phyloP scores from a whole-genome alignment of 108 stramenopile species.

The Chaetoceros muelleri region DNA sequence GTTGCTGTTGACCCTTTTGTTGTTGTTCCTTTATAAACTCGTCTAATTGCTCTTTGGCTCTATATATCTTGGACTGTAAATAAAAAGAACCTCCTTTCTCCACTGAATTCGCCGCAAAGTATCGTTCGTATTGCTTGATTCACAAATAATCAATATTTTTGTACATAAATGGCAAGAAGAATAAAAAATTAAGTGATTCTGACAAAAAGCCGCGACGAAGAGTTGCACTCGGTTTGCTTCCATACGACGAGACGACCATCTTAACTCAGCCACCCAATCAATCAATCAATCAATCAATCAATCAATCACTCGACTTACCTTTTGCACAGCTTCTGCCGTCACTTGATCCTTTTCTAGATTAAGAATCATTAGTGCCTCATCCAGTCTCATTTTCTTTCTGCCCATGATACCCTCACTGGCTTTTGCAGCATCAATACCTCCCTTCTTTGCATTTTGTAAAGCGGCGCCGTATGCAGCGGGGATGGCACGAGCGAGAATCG shows the following conservation, averaged over 20 bases:
- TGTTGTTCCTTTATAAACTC: conserved; percentile 60
- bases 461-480: conserved; percentile 32
- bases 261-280: too few species aligned
- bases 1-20: conserved; percentile 25
- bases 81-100: conserved; percentile 95
- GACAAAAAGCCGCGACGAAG: too few species aligned
- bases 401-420: conserved; percentile 26
- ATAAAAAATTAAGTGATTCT: background rate
- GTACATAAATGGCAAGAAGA: background rate
- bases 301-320: background rate
- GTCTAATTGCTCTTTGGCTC: conserved; percentile 87
- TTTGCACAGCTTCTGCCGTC: conserved; percentile 19
- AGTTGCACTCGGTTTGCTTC: too few species aligned
- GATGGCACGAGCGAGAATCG: conserved; percentile 26
- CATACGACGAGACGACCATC: too few species aligned
- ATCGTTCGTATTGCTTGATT: conserved; percentile 71
- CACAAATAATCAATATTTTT: background rate
- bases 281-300: too few species aligned
- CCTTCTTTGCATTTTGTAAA: conserved; percentile 25
- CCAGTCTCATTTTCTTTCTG: conserved; percentile 18
- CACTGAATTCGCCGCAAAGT: conserved; percentile 89
- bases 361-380: conserved; percentile 23
- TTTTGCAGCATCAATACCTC: conserved; percentile 15
- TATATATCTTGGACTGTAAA: conserved; percentile 93
- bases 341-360: conserved; percentile 25